Conservation (phyloP, 306 rosid species). For the Pterocarpus macrocarpus region DNA sequence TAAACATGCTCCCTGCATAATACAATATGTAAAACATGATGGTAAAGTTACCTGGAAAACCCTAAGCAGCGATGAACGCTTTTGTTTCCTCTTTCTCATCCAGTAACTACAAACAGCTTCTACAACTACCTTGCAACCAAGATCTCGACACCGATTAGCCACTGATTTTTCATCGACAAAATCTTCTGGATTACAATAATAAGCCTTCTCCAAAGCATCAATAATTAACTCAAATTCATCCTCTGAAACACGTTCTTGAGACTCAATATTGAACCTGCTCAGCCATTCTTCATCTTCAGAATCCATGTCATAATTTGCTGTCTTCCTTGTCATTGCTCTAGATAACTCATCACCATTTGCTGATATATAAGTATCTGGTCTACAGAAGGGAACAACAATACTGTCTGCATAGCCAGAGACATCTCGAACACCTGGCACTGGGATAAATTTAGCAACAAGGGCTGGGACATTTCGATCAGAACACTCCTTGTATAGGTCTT, state of each 20-base stretch:
- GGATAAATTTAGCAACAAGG: slow-evolving; percentile 59
- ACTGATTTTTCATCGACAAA: slow-evolving; percentile 58
- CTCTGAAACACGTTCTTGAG: slow-evolving; percentile 56
- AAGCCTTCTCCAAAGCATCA: slow-evolving; percentile 76
- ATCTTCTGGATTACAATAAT: slow-evolving; percentile 58
- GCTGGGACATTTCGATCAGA: slow-evolving; percentile 58
- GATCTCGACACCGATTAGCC: slow-evolving; percentile 53
- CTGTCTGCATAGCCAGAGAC: slow-evolving; percentile 59
- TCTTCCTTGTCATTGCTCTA: slow-evolving; percentile 64
- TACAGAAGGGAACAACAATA: slow-evolving; percentile 45
- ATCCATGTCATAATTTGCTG: slow-evolving; percentile 82
- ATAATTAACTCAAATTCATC: slow-evolving; percentile 74
- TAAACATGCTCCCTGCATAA: background rate
- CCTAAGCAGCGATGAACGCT: slow-evolving; percentile 56
- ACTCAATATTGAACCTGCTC: slow-evolving; percentile 55
- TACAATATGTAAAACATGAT: slow-evolving; percentile 31
- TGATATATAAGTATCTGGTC: slow-evolving; percentile 70
- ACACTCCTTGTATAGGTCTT: slow-evolving; percentile 81
- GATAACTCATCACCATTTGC: slow-evolving; percentile 65
- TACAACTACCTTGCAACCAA: slow-evolving; percentile 55
- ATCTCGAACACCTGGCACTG: slow-evolving; percentile 75
- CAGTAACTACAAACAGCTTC: slow-evolving; percentile 70
- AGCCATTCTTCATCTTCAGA: slow-evolving; percentile 87
- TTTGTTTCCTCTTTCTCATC: slow-evolving; percentile 77
- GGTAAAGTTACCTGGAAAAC: slow-evolving; percentile 73